Percentiles rank a stretch among this genome's conserved stretches.
Conservation (phyloP, 1,284 basidiomycete genomes). For the Tranzscheliella williamsii region DNA sequence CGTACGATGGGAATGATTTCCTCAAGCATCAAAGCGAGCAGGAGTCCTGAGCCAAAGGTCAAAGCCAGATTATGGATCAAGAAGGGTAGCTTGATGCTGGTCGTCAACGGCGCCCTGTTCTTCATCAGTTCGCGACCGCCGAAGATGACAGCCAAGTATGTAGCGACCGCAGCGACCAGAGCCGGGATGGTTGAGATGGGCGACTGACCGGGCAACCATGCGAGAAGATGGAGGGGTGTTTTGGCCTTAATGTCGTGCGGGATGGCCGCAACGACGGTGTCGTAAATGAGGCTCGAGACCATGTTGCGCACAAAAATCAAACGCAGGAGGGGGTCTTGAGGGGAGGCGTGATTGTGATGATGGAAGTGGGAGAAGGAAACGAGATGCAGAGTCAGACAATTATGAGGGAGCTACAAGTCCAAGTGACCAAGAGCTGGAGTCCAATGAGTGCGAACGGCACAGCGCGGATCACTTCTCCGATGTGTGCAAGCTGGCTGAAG, state of each 20-base stretch:
- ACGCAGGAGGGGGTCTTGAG: not conserved
- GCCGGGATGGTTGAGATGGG: slow-evolving; percentile 50
- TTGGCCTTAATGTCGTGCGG: slow-evolving; percentile 22
- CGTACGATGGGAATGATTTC: slow-evolving; percentile 61
- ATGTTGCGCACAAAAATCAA: slow-evolving; percentile 9
- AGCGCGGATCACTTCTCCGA: too few relatives aligned
- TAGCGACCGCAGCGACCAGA: slow-evolving; percentile 66
- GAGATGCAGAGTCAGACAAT: too few relatives aligned
- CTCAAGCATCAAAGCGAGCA: slow-evolving; percentile 85
- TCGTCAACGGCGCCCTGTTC: slow-evolving; percentile 66
- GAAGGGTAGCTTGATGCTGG: slow-evolving; percentile 72
- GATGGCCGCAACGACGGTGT: slow-evolving; percentile 29
- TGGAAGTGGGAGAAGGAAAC: too few relatives aligned
- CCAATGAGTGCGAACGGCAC: too few relatives aligned
- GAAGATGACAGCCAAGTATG: slow-evolving; percentile 88
- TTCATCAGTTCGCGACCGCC: slow-evolving; percentile 83
- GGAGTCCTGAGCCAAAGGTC: slow-evolving; percentile 76
- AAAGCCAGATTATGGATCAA: slow-evolving; percentile 89
- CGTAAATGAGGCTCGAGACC: slow-evolving; percentile 41
- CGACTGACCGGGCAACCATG: slow-evolving; percentile 48
- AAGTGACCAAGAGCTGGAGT: too few relatives aligned
- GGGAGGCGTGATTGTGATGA: too few relatives aligned
- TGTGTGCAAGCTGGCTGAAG: too few relatives aligned
- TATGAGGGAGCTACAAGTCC: too few relatives aligned
- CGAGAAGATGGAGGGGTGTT: slow-evolving; percentile 26